Conservation (phyloP, 306 rosid genomes). For the Castanospermum australe region DNA sequence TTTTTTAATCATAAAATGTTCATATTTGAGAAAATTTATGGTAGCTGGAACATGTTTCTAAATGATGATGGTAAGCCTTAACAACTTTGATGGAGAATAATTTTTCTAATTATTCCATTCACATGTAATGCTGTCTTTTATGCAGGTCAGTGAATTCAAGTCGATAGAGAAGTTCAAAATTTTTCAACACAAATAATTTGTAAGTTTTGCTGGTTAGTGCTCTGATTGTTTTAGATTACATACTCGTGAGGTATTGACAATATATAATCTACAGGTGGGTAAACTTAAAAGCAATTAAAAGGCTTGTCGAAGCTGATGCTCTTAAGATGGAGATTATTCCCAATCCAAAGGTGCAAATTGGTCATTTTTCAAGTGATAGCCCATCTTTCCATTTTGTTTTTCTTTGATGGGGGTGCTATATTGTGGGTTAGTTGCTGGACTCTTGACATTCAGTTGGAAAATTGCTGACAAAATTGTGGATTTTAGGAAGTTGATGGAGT, state of each 20-base stretch:
- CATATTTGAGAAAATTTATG: not conserved
- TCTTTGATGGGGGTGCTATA: not conserved
- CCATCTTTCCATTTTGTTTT: slow-evolving; percentile 6
- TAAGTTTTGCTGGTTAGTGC: slow-evolving; percentile 41
- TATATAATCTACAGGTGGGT: slow-evolving; percentile 73
- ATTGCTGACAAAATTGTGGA: slow-evolving; percentile 26
- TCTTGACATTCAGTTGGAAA: slow-evolving; percentile 6
- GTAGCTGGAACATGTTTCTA: slow-evolving; percentile 5
- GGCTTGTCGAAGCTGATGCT: slow-evolving; percentile 88
- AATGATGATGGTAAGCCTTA: slow-evolving; percentile 14
- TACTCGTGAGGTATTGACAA: slow-evolving; percentile 30
- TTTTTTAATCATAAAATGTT: not conserved
- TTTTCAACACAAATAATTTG: slow-evolving; percentile 96
- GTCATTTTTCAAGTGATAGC: slow-evolving; percentile 4
- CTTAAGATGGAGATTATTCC: slow-evolving; percentile 99
- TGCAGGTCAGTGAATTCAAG: slow-evolving; percentile 92
- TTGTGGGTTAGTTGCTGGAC: slow-evolving; percentile 8
- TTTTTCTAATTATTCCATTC: slow-evolving; percentile 18
- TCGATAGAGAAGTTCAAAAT: slow-evolving; percentile 97
- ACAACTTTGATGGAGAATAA: slow-evolving; percentile 1
- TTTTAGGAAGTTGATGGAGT: slow-evolving; percentile 92
- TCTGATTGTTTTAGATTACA: slow-evolving; percentile 12
- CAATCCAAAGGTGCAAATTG: slow-evolving; percentile 78
- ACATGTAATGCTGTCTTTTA: slow-evolving; percentile 32
- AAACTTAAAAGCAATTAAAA: slow-evolving; percentile 83